Conservation (phyloP, 331 rosid genomes). For the Dryas integrifolia region DNA sequence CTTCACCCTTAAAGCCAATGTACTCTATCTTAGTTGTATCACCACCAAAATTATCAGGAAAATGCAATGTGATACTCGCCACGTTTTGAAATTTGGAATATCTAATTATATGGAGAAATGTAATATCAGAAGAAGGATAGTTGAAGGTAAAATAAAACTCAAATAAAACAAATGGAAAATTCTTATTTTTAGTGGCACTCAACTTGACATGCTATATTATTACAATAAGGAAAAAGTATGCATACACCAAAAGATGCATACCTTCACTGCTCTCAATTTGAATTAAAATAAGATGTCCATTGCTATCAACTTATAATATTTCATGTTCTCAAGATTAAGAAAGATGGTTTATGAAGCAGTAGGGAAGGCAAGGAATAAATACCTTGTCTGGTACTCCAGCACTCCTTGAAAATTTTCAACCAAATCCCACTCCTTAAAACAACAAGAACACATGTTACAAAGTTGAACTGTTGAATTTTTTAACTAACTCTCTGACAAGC, state of each 20-base stretch:
- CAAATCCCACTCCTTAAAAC: conserved; percentile 90
- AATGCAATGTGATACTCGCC: conserved; percentile 87
- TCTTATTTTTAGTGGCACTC: background rate
- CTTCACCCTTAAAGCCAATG: conserved; percentile 96
- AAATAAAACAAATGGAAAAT: background rate
- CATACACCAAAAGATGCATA: no score
- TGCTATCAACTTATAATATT: background rate
- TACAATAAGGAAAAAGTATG: conserved; percentile 5
- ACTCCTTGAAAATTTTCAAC: conserved; percentile 91
- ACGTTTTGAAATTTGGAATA: conserved; percentile 94
- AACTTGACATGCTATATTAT: conserved; percentile 2
- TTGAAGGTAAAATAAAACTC: conserved; percentile 8
- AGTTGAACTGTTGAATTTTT: conserved; percentile 21
- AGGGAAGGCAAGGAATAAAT: conserved; percentile 28
- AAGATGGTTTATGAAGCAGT: conserved; percentile 11
- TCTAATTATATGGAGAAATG: conserved; percentile 36
- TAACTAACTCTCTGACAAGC: conserved; percentile 27
- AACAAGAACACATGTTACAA: conserved; percentile 24
- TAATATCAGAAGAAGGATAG: conserved; percentile 27
- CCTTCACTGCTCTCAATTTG: background rate
- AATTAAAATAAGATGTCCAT: background rate
- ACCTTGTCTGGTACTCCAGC: conserved; percentile 97
- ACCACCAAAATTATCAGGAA: conserved; percentile 84
- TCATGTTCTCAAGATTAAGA: background rate
- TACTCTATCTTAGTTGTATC: conserved; percentile 79